Conservation (phyloP, 768 basidiomycete species). For the Asterophora lycoperdoides region DNA sequence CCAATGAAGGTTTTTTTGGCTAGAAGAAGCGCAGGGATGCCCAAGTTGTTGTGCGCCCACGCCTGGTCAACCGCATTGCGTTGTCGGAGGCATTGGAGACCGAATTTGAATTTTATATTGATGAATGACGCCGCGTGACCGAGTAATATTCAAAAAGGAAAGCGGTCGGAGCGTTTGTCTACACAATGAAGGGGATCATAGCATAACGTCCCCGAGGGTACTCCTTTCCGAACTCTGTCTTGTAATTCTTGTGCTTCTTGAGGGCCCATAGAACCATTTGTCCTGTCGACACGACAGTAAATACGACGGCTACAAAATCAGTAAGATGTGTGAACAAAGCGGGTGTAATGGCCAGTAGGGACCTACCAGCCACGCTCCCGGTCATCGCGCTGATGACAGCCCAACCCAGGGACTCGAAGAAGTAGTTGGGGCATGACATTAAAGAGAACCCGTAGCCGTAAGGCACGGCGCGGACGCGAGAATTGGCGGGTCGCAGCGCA, state of each 20-base stretch:
- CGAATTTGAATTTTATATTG: neutral
- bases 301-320: slow-evolving; percentile 48
- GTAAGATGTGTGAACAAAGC: neutral
- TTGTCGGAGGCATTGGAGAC: neutral
- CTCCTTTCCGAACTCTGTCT: slow-evolving; percentile 88
- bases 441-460: slow-evolving; percentile 86
- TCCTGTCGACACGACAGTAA: slow-evolving; percentile 52
- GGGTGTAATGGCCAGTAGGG: neutral
- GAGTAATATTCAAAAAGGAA: no score
- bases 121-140: neutral
- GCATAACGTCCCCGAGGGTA: slow-evolving; percentile 74
- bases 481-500: slow-evolving; percentile 75
- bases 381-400: slow-evolving; percentile 69
- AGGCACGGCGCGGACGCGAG: slow-evolving; percentile 79
- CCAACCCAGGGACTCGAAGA: slow-evolving; percentile 86
- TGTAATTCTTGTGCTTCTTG: slow-evolving; percentile 88
- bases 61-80: no score
- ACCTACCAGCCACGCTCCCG: slow-evolving; percentile 67
- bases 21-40: neutral
- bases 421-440: slow-evolving; percentile 92
- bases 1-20: neutral
- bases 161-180: no score
- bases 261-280: slow-evolving; percentile 86
- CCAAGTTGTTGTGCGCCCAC: no score
- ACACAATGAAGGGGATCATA: slow-evolving; percentile 73